Conservation (phyloP, 1,284 basidiomycete species). For the Cryptococcus maquisensis region DNA sequence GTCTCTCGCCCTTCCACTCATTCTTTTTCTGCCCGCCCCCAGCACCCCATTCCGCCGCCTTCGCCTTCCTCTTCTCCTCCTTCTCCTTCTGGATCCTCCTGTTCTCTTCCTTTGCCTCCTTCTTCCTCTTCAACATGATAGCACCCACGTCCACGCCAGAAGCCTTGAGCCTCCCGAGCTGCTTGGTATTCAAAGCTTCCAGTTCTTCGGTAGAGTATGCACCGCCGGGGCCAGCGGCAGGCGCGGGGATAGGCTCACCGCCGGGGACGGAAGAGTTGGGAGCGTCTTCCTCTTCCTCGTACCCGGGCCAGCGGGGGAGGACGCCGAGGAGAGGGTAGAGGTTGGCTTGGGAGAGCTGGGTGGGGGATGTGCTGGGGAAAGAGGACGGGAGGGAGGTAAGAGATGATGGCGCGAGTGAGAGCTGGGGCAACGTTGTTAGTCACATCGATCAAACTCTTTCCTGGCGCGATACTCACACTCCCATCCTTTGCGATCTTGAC, state of each 20-base stretch:
- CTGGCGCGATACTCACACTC: constrained; percentile 13
- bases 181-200: constrained; percentile 25
- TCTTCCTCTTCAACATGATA: constrained; percentile 24
- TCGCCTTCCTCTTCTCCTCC: constrained; percentile 12
- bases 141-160: constrained; percentile 39
- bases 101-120: constrained; percentile 11
- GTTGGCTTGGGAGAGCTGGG: constrained; percentile 22
- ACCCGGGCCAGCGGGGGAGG: constrained; percentile 44
- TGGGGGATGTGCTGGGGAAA: constrained; percentile 4
- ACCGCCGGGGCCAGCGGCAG: constrained; percentile 8
- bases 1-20: constrained; percentile 1
- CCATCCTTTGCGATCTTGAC: constrained; percentile 19
- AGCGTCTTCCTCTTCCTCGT: constrained; percentile 40
- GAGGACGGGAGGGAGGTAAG: constrained; percentile 1
- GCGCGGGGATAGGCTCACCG: background rate
- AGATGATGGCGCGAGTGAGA: background rate
- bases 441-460: constrained; percentile 1
- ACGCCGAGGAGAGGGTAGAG: constrained; percentile 41
- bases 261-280: constrained; percentile 2
- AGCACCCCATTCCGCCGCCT: background rate
- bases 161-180: constrained; percentile 43
- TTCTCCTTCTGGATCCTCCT: constrained; percentile 6
- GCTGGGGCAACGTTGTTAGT: background rate
- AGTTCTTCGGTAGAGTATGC: constrained; percentile 25
- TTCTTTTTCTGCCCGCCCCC: constrained; percentile 6